A percentile compares a stretch with the other conserved stretches of the same genome.
Evolutionary conservation across 352 stramenopile genomes (phyloP).

Genomic region (Phytophthora macrochlamydospora): DNA sequence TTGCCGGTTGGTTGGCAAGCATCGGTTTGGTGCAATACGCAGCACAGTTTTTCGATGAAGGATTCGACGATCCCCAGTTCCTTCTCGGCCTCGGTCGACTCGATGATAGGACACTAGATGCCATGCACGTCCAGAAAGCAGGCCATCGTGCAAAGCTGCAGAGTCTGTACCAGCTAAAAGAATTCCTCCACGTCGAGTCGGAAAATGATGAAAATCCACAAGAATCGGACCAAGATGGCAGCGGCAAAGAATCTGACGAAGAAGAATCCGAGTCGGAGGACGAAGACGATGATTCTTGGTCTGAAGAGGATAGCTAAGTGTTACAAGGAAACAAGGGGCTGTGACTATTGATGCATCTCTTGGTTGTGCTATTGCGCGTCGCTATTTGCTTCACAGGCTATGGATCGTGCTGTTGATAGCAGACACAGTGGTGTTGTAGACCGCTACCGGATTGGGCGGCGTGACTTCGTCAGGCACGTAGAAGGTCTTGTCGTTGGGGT

Average conservation of each 20-base stretch:
- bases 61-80: slow-evolving; percentile 75
- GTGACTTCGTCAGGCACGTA: slow-evolving; percentile 88
- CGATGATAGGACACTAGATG: slow-evolving; percentile 52
- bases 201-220: slow-evolving; percentile 35
- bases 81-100: slow-evolving; percentile 48
- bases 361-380: slow-evolving; percentile 3
- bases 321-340: background rate
- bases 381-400: background rate
- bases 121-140: slow-evolving; percentile 68
- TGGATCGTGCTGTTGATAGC: slow-evolving; percentile 63
- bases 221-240: slow-evolving; percentile 16
- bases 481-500: slow-evolving; percentile 79
- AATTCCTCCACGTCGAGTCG: slow-evolving; percentile 44
- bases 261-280: slow-evolving; percentile 18
- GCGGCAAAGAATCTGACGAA: slow-evolving; percentile 29
- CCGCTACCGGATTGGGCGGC: slow-evolving; percentile 65
- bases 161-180: slow-evolving; percentile 65
- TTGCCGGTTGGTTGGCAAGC: slow-evolving; percentile 69
- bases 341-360: no score
- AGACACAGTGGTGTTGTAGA: slow-evolving; percentile 81
- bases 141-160: slow-evolving; percentile 75
- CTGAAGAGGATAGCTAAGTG: slow-evolving; percentile 14
- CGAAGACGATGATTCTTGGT: slow-evolving; percentile 30
- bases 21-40: slow-evolving; percentile 78
- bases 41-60: slow-evolving; percentile 47